phyloP scores from a whole-genome alignment of 192 early-diverging fungal species.

The Mortierella antarctica region DNA sequence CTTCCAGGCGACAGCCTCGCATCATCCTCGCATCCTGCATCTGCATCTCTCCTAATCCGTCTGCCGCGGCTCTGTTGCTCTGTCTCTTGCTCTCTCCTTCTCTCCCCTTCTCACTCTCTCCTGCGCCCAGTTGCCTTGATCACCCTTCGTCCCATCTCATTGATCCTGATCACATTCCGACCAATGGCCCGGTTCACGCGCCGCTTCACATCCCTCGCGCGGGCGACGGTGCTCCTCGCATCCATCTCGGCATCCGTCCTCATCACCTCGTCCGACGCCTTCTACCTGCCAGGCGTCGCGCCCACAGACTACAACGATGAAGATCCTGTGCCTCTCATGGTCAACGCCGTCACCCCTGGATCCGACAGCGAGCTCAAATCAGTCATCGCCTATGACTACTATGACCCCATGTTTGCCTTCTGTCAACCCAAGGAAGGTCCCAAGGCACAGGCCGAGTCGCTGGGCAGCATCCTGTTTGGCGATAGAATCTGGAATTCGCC shows the following conservation, averaged over 20 bases:
- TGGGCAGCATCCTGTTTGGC: constrained; percentile 96
- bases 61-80: not conserved
- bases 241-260: not conserved
- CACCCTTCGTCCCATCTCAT: no score
- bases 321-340: constrained; percentile 78
- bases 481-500: constrained; percentile 89
- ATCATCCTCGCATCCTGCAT: not conserved
- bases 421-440: constrained; percentile 76
- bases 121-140: not conserved
- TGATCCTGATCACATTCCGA: no score
- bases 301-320: constrained; percentile 83
- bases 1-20: no score
- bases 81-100: not conserved
- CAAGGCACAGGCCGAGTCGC: constrained; percentile 75
- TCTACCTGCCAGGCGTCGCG: constrained; percentile 95
- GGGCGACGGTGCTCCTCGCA: constrained; percentile 7
- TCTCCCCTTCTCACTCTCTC: not conserved
- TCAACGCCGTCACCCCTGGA: constrained; percentile 88
- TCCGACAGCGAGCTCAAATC: constrained; percentile 73
- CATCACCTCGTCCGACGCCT: constrained; percentile 58
- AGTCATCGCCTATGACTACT: constrained; percentile 89
- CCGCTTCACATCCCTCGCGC: constrained; percentile 5
- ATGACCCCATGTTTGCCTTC: constrained; percentile 88
- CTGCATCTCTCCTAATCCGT: not conserved
- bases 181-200: not conserved